Base-by-base conservation (phyloP, 2,329 filamentous ascomycete species). In the Penicillium glabrum region DNA sequence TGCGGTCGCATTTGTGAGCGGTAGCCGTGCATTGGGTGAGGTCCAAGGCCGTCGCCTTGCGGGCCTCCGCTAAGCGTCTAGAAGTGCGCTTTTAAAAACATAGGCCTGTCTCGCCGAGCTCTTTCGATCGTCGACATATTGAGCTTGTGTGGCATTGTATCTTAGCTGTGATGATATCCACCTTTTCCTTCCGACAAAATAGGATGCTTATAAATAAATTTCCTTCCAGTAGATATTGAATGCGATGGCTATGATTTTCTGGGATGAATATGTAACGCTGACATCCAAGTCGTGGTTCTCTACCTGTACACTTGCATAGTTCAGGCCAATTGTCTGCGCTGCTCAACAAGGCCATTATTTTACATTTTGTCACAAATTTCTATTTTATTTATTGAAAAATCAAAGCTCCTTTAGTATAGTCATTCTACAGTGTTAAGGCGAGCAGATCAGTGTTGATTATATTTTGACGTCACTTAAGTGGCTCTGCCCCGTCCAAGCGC, bases 1-100 rank as follows among this genome's bases (percentile, higher is more conserved):
- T 16, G 76, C 83, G 26, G 84, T 92, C 53, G 86, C 90, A 11
- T 91, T 96, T 71, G 75, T 98, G 61, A 96, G 91, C 72, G 95
- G 95, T 55, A 92, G 89, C 71, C 88, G 92, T 75, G 95, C 95
- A 5, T 80, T 99, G 65, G 89, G 91, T 49, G 95, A 99, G 80
- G 93, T 99, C 29, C 95, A 97, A 79, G 86, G 88, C 69, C 85
- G 95, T 64, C 86, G 95, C 56, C 78, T 97, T 67, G 89, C 90
- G 23, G 93, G 92, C 5, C 72, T 83, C 61, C 77, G 85, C 72
- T 88, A 70, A 79, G 61, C 43, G 10, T 23, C 6, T 29, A 23
- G 47, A 29, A 48, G 21, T 33, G 21, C 23, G 27, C 27, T 21
- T 14, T 37, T 11, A 51, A 29, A 31, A 19, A 21, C 24, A 48